A percentile compares a stretch with the other conserved stretches of the same genome.
phyloP scores from a whole-genome alignment of 768 basidiomycete genomes.

The Dioszegia crocea region DNA sequence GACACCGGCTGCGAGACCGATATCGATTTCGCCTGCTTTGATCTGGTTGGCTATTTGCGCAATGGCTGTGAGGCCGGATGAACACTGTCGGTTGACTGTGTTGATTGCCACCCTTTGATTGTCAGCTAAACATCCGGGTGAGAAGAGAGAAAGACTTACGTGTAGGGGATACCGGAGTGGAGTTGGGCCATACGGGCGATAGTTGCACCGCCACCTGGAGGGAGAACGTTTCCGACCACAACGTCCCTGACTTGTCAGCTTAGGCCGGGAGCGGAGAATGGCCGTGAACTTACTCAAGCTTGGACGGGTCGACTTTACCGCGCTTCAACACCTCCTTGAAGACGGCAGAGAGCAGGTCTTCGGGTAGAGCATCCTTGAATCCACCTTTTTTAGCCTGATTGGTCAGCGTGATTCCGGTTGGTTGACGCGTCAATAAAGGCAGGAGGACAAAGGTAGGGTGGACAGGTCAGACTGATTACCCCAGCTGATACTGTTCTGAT shows the following conservation, averaged over 20 bases:
- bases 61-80: conserved; percentile 91
- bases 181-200: conserved; percentile 81
- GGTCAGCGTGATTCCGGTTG: not conserved
- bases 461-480: no score
- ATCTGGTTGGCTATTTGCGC: conserved; percentile 82
- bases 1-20: conserved; percentile 67
- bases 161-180: conserved; percentile 79
- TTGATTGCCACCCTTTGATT: conserved; percentile 65
- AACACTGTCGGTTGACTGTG: conserved; percentile 87
- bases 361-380: conserved; percentile 79
- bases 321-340: conserved; percentile 61
- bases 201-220: conserved; percentile 51
- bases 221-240: conserved; percentile 59
- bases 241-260: conserved; percentile 59
- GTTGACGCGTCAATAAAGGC: not conserved
- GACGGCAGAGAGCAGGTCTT: conserved; percentile 75
- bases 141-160: conserved; percentile 40
- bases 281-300: conserved; percentile 42
- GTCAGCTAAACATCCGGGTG: not conserved
- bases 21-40: conserved; percentile 70
- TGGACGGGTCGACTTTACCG: conserved; percentile 40
- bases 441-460: no score
- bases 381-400: conserved; percentile 71
- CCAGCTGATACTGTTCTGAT: no score
- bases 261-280: not conserved